Evolutionary conservation across 2,329 filamentous ascomycete species (phyloP).

Genomic region (Aspergillus chevalieri): DNA sequence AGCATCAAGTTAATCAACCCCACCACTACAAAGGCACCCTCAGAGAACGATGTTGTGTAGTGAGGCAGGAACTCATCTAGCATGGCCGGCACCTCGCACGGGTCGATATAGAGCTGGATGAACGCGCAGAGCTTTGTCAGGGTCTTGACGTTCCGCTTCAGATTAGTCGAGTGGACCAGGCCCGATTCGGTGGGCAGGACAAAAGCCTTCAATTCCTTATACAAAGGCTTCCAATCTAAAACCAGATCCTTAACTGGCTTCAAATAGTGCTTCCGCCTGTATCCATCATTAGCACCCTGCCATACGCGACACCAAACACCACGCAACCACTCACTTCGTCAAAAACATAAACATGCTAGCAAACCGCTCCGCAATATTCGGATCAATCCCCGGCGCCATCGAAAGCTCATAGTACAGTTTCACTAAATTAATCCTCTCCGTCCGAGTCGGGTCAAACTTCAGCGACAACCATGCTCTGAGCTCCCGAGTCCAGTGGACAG

Average conservation of each 20-base stretch:
- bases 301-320: neutral
- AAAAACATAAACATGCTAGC: slow-evolving; percentile 93
- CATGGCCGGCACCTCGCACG: slow-evolving; percentile 74
- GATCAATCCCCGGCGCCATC: slow-evolving; percentile 82
- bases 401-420: slow-evolving; percentile 92
- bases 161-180: slow-evolving; percentile 55
- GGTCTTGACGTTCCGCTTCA: slow-evolving; percentile 63
- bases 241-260: slow-evolving; percentile 82
- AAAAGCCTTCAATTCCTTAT: slow-evolving; percentile 85
- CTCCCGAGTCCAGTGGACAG: slow-evolving; percentile 94
- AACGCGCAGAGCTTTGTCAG: slow-evolving; percentile 86
- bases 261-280: slow-evolving; percentile 88
- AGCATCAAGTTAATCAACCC: slow-evolving; percentile 81
- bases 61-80: slow-evolving; percentile 74
- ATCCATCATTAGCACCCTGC: slow-evolving; percentile 21
- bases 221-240: slow-evolving; percentile 89
- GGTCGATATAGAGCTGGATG: slow-evolving; percentile 87
- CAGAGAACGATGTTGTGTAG: slow-evolving; percentile 88
- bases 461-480: slow-evolving; percentile 89
- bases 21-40: slow-evolving; percentile 88
- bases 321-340: slow-evolving; percentile 68
- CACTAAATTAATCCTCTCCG: slow-evolving; percentile 74
- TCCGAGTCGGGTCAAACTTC: slow-evolving; percentile 92
- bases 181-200: slow-evolving; percentile 78
- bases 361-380: slow-evolving; percentile 77